These are phyloP conservation scores for Buxus sempervirens DNA, from an alignment of 164 flowering plant species.

Conservation along the genomic window DNA sequence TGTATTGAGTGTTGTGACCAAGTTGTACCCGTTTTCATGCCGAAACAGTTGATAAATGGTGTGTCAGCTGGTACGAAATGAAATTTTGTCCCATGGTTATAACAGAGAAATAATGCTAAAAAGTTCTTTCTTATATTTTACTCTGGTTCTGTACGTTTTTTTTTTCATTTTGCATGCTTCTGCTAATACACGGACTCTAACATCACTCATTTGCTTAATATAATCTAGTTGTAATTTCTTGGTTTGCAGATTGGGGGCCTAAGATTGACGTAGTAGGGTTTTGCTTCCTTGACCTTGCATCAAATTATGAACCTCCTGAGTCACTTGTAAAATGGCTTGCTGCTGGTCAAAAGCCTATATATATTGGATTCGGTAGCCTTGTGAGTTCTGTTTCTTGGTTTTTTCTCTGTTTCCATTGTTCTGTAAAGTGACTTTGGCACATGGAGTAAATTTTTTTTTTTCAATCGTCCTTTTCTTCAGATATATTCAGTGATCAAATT, in stretches of 20 bases:
- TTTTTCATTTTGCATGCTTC: not conserved
- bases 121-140: not conserved
- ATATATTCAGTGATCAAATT: too few species aligned
- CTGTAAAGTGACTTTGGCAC: not conserved
- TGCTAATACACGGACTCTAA: not conserved
- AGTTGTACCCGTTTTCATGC: too few species aligned
- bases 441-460: not conserved
- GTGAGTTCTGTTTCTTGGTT: constrained; percentile 48
- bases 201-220: not conserved
- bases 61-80: too few species aligned
- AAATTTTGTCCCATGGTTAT: too few species aligned
- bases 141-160: not conserved
- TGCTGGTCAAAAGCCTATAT: constrained; percentile 81
- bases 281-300: constrained; percentile 97
- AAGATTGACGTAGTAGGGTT: constrained; percentile 95
- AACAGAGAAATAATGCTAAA: not conserved
- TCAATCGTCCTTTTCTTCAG: not conserved
- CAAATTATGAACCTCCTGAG: constrained; percentile 91
- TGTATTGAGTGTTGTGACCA: too few species aligned
- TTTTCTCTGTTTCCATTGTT: not conserved
- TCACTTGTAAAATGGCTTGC: constrained; percentile 73
- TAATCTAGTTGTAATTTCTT: constrained; percentile 3
- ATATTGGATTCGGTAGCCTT: constrained; percentile 97
- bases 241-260: constrained; percentile 92
- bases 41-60: too few species aligned